Evolutionary conservation across 129 eudicot species (phyloP), one percentile per base, ranked within the genome.

Genomic region (Pseudognaphalium luteoalbum): DNA sequence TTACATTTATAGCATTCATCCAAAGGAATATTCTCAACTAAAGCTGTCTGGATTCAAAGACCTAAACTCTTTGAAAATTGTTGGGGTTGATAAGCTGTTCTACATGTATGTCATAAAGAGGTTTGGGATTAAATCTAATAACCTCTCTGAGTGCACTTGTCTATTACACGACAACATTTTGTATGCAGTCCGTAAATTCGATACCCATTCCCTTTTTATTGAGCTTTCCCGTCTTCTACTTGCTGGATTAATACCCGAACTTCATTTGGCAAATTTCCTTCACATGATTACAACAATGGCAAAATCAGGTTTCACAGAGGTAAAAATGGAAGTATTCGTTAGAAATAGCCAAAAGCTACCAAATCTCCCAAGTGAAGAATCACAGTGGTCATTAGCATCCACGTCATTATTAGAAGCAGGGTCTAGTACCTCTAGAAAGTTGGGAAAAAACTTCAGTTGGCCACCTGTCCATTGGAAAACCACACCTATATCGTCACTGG

Each of bases 211-310:
- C 1, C 63, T 93, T 14, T 93, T 83, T 69, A 74, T 88, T 84
- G 96, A 90, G 81, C 85, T 93, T 21, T 88, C 98, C 19, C 85
- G 86, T 34, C 74, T 84, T 39, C 84, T 93, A 63, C 79, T 83
- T 41, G 78, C 83, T 35, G 88, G 90, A 69, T 0, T 2, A 32
- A 66, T 70, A 70, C 90, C 91, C 7, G 86, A 90, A 73, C 44
- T 88, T 76, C 89, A 88, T 56, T 77, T 93, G 65, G 96, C 98
- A 57, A 93, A 93, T 83, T 93, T 93, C 64, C 97, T 93, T 81
- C 92, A 85, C 82, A 82, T 90, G 97, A 85, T 93, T 61, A 83
- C 89, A 34, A 83, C 92, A 51, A 90, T 88, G 97, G 92, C 82
- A 4, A 89, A 88, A 83, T 82, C 91, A 28, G 97, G 97, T 74